Evolutionary conservation across 2,329 filamentous ascomycete genomes (phyloP), one percentile per base, ranked within the genome.

Genomic region (Corynespora cassiicola): DNA sequence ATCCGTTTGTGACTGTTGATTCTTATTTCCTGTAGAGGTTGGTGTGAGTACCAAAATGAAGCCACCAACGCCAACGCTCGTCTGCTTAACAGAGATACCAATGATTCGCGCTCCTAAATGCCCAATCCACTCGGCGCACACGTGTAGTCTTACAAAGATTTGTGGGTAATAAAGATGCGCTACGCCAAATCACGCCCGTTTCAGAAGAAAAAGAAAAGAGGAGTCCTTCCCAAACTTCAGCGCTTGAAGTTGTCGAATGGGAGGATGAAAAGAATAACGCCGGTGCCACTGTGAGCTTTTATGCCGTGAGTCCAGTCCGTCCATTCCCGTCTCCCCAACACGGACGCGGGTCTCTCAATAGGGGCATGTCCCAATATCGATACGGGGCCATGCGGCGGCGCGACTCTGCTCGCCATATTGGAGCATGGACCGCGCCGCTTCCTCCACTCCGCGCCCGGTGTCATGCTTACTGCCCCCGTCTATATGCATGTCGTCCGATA

Each of bases 231-330:
- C 37, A 32, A 45, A 54, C 58, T 61, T 61, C 57, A 61, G 57
- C 57, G 52, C 57, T 61, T 61, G 57, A 61, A 61, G 57, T 56
- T 47, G 38, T 53, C 15, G n/a, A 32, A 32, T 10, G 26, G 18
- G 39, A 32, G 21, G 18, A 31, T 27, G 18, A 22, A 29, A 12
- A 37, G 19, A 26, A 42, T 22, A 14, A 30, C 8, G 19, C 29
- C 15, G 21, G 19, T 12, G n/a, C 6, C 31, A 18, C 19, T 15
- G 18, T 23, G 23, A 22, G 23, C 20, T 12, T 29, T 16, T 12
- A 10, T 20, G n/a, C 15, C 16, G 16, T 31, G n/a, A 10, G 12
- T 15, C 4, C 21, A 19, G 4, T 15, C 14, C 21, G 18, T 34
- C 2, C 8, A 14, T 4, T 29, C 20, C 20, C 15, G 14, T 24